phyloP scores from a whole-genome alignment of 352 stramenopile species.

The Globisporangium echinulatum region DNA sequence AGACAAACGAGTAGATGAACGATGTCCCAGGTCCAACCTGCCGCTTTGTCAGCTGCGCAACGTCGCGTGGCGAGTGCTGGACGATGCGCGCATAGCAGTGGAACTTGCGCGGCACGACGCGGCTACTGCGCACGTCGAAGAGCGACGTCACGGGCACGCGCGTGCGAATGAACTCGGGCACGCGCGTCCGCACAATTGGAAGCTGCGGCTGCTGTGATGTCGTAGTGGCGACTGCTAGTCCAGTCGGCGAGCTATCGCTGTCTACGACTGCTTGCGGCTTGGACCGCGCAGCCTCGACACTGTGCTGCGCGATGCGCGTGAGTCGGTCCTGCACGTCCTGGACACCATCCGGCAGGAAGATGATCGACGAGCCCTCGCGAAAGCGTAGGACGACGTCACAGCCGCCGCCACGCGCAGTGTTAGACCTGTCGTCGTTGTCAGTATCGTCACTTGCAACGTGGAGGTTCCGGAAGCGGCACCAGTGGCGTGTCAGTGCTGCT shows the following conservation, averaged over 20 bases:
- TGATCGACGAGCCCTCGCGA: constrained; percentile 57
- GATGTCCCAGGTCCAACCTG: constrained; percentile 9
- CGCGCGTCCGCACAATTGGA: constrained; percentile 19
- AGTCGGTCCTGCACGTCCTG: constrained; percentile 42
- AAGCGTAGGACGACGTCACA: constrained; percentile 39
- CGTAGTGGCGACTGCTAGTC: background rate
- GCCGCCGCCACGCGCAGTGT: background rate
- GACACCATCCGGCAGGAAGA: constrained; percentile 43
- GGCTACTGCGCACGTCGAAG: constrained; percentile 20
- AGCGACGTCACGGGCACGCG: constrained; percentile 42
- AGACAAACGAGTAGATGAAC: constrained; percentile 56
- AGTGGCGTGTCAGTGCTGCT: constrained; percentile 27
- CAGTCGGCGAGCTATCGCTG: background rate
- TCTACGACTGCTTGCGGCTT: background rate
- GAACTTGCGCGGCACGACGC: constrained; percentile 50
- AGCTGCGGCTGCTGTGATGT: background rate
- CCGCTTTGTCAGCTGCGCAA: constrained; percentile 47
- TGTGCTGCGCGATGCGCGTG: background rate
- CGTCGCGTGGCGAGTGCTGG: constrained; percentile 37
- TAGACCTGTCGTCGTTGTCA: constrained; percentile 3
- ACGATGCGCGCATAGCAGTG: constrained; percentile 45
- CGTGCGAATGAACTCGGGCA: constrained; percentile 39
- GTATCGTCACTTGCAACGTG: constrained; percentile 30
- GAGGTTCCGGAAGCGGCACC: constrained; percentile 75
- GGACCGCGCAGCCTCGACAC: background rate